phyloP scores from a whole-genome alignment of 208 protist genomes.

The Wallacemonas sp. region DNA sequence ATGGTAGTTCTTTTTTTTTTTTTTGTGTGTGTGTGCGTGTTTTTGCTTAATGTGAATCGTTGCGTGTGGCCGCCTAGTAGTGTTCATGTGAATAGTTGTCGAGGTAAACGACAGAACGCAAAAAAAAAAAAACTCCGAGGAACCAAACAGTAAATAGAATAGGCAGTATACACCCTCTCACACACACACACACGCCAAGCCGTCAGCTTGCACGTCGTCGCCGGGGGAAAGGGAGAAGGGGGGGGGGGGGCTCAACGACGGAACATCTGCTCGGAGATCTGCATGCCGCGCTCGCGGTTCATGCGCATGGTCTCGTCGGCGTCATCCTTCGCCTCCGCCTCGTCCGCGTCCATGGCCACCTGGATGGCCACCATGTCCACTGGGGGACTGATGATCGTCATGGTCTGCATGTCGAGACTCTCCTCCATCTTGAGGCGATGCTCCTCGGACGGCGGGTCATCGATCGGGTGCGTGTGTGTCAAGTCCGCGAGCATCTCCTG shows the following conservation, averaged over 20 bases:
- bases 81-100: conserved; percentile 12
- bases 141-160: neutral
- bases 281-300: conserved; percentile 36
- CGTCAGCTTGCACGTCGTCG: neutral
- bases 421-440: conserved; percentile 53
- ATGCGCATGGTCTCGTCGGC: conserved; percentile 26
- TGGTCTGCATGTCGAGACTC: conserved; percentile 67
- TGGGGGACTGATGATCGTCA: conserved; percentile 54
- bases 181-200: neutral
- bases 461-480: conserved; percentile 49
- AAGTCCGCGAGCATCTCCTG: conserved; percentile 69
- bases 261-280: conserved; percentile 52
- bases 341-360: conserved; percentile 28
- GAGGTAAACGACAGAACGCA: neutral
- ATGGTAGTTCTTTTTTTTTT: neutral
- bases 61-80: neutral
- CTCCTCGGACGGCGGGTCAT: conserved; percentile 72
- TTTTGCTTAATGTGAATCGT: neutral
- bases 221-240: neutral
- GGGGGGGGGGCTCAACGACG: conserved; percentile 13
- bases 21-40: conserved; percentile 1
- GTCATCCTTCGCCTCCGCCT: conserved; percentile 20
- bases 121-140: neutral
- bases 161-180: neutral
- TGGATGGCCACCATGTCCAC: conserved; percentile 68